Evolutionary conservation across 768 basidiomycete species (phyloP).

Genomic region (Gelatoporia subvermispora): DNA sequence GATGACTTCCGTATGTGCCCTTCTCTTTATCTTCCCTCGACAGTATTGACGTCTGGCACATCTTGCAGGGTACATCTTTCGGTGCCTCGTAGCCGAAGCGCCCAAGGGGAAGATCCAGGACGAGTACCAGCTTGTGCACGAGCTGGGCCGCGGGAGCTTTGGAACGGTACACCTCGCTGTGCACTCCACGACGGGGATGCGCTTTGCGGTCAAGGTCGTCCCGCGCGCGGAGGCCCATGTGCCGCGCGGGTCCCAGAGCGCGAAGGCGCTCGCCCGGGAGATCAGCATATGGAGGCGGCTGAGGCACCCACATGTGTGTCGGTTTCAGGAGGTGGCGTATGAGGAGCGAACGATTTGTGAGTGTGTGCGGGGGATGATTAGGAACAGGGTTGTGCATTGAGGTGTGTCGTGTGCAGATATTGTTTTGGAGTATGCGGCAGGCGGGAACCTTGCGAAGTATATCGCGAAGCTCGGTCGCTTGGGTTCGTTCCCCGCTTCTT

Average conservation of each 20-base stretch:
- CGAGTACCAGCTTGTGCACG: constrained; percentile 56
- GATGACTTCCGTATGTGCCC: constrained; percentile 58
- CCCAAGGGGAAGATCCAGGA: constrained; percentile 44
- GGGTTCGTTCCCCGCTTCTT: constrained; percentile 36
- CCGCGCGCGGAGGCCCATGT: constrained; percentile 5
- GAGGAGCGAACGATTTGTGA: constrained; percentile 52
- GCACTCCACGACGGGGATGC: constrained; percentile 58
- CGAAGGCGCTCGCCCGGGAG: constrained; percentile 49
- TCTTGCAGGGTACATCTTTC: constrained; percentile 60
- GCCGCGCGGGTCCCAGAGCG: constrained; percentile 17
- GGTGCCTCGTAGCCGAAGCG: constrained; percentile 48
- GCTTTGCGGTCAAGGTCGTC: constrained; percentile 87
- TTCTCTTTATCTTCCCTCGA: neutral
- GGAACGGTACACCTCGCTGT: constrained; percentile 84
- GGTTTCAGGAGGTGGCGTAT: constrained; percentile 71
- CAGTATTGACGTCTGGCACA: neutral
- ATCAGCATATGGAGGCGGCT: constrained; percentile 75
- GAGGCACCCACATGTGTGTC: constrained; percentile 77
- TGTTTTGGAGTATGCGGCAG: constrained; percentile 80
- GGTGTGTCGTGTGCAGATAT: constrained; percentile 45
- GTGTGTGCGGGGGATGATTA: constrained; percentile 7
- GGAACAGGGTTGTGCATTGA: constrained; percentile 27
- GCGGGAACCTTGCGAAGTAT: constrained; percentile 86
- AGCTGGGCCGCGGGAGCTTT: constrained; percentile 86
- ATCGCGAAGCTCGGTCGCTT: constrained; percentile 61